A percentile compares a stretch with the other conserved stretches of the same genome.
These are phyloP conservation scores for Aspergillus ruber DNA, from an alignment of 2,329 filamentous ascomycete species.

Conservation along the genomic window DNA sequence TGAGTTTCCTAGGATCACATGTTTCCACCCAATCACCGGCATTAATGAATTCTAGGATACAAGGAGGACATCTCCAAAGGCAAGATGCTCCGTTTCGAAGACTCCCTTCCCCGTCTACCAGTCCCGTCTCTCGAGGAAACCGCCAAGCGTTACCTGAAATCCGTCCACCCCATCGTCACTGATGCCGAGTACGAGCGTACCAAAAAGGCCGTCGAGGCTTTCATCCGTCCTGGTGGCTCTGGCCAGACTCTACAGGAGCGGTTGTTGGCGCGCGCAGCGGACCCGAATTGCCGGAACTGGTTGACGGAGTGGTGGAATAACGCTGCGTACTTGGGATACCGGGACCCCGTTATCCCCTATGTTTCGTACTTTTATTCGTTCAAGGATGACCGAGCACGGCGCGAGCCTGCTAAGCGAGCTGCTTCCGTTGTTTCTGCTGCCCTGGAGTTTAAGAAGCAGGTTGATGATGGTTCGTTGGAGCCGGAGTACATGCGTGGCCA, in stretches of 20 bases:
- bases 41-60: conserved; percentile 46
- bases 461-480: conserved; percentile 75
- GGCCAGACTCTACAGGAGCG: conserved; percentile 84
- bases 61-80: conserved; percentile 59
- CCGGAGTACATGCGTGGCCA: conserved; percentile 98
- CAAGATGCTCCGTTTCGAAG: conserved; percentile 60
- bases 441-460: conserved; percentile 90
- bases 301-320: conserved; percentile 98
- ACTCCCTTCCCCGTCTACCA: conserved; percentile 57
- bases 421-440: conserved; percentile 80
- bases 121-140: conserved; percentile 61
- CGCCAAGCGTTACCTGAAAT: conserved; percentile 58
- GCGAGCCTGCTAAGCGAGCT: conserved; percentile 85
- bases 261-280: conserved; percentile 68
- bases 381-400: conserved; percentile 80
- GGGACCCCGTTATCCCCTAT: conserved; percentile 93
- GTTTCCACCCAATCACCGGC: conserved; percentile 2
- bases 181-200: conserved; percentile 54
- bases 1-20: conserved; percentile 22
- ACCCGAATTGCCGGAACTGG: conserved; percentile 86
- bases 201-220: conserved; percentile 78
- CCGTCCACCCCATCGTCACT: conserved; percentile 57
- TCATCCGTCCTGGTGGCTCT: conserved; percentile 77
- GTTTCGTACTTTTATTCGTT: conserved; percentile 99
- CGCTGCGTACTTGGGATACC: conserved; percentile 82